Evolutionary conservation across 2,329 filamentous ascomycete species (phyloP), one percentile per base, ranked within the genome.

Genomic region (Pseudogymnoascus sp.): DNA sequence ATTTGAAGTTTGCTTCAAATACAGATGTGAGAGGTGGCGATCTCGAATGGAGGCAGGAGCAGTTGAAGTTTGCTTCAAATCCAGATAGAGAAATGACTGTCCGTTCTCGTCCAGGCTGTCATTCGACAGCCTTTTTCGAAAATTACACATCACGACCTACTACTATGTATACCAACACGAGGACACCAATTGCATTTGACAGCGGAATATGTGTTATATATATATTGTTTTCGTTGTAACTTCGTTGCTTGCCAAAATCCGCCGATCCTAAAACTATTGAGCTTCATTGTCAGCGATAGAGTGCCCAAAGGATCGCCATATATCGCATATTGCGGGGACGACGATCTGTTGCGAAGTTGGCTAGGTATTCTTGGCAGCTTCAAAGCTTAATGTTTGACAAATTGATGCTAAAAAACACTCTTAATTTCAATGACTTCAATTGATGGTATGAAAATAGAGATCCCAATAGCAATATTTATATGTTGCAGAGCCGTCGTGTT

Each of bases 311-410:
- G 7, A 7, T 31, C 45, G 7, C 45, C 45, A 33, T 31, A 33
- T 55, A 55, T 31, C n/a, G n/a, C 45, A 33, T 31, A 55, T 55
- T 55, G 27, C n/a, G 45, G 45, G 27, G 45, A 55, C 27, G 45
- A 12, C 45, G 45, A 55, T 55, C 45, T 55, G 45, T 55, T 55
- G 45, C 45, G n/a, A 55, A 55, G 45, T 31, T 55, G 45, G 45
- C 45, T 55, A 31, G 45, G 45, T 55, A 55, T 55, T 55, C 45
- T 55, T 55, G 45, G 27, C 45, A 52, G 45, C 45, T 55, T 55
- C 45, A 55, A 55, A 55, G 45, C 45, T 55, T 55, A 55, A 55
- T 55, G 5, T 55, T 33, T 9, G n/a, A 55, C 45, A 55, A 12
- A 55, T 55, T 55, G 45, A 31, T 31, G 27, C 27, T 31, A 55